phyloP scores from a whole-genome alignment of 306 rosid genomes.

The Vicia sativa region DNA sequence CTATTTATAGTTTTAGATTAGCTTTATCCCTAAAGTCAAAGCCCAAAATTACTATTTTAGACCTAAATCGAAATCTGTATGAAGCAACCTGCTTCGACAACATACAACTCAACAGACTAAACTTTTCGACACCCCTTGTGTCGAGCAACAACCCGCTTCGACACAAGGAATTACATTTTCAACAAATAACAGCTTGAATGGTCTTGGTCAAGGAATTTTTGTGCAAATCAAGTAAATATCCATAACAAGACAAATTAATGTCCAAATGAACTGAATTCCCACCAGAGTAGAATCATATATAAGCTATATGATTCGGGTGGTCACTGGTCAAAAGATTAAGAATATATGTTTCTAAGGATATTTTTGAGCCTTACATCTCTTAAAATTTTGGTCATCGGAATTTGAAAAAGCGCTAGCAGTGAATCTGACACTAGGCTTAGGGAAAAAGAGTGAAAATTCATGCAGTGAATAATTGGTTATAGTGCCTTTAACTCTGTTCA shows the following conservation, averaged over 20 bases:
- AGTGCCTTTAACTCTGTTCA: slow-evolving; percentile 13
- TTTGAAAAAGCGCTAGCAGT: background rate
- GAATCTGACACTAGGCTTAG: background rate
- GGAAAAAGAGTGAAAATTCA: slow-evolving; percentile 27
- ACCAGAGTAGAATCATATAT: background rate
- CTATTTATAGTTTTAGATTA: no score
- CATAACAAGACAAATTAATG: background rate
- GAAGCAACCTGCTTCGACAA: no score
- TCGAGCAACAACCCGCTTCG: no score
- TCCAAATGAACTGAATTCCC: slow-evolving; percentile 4
- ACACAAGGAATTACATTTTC: no score
- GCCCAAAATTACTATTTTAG: no score
- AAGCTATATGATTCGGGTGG: slow-evolving; percentile 2
- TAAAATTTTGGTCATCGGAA: slow-evolving; percentile 24
- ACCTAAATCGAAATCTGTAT: no score
- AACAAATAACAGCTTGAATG: slow-evolving; percentile 28
- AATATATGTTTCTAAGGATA: slow-evolving; percentile 1
- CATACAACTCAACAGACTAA: no score
- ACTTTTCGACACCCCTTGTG: no score
- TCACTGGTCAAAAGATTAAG: slow-evolving; percentile 31
- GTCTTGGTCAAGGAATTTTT: background rate
- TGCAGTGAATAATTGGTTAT: background rate
- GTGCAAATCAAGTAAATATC: slow-evolving; percentile 21
- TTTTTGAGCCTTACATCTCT: slow-evolving; percentile 3
- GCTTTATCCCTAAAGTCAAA: no score